Conservation (phyloP, 495 filamentous ascomycete species). For the Hypoxylon perforatum region DNA sequence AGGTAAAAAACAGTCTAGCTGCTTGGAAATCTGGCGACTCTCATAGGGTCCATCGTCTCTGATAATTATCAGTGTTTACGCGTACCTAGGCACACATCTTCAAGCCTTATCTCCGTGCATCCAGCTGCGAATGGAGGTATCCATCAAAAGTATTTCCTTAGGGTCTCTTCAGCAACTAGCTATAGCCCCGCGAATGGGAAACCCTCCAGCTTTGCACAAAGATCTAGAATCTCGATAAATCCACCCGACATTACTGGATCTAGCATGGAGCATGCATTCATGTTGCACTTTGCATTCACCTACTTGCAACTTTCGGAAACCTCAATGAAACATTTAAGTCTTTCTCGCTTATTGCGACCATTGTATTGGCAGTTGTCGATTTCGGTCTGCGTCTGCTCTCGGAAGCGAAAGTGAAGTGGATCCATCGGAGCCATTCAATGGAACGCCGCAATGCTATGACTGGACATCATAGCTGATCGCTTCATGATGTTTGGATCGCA, state of each 20-base stretch:
- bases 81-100: conserved; percentile 2
- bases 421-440: too few relatives aligned
- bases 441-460: too few relatives aligned
- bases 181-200: conserved; percentile 39
- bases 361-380: background rate
- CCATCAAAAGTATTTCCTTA: too few relatives aligned
- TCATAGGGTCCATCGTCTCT: conserved; percentile 14
- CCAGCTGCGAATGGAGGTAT: too few relatives aligned
- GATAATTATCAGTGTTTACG: background rate
- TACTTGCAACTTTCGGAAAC: background rate
- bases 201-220: background rate
- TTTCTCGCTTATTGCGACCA: background rate
- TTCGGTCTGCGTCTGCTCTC: too few relatives aligned
- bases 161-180: too few relatives aligned
- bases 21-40: conserved; percentile 17
- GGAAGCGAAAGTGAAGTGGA: too few relatives aligned
- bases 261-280: conserved; percentile 31
- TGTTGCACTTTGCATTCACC: conserved; percentile 23
- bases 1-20: background rate
- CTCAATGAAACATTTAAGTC: too few relatives aligned
- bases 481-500: too few relatives aligned
- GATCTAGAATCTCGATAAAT: conserved; percentile 27
- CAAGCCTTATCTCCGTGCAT: conserved; percentile 18
- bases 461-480: too few relatives aligned
- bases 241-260: conserved; percentile 12